phyloP scores from a whole-genome alignment of 2,329 filamentous ascomycete species.

The Penicillium concentricum region DNA sequence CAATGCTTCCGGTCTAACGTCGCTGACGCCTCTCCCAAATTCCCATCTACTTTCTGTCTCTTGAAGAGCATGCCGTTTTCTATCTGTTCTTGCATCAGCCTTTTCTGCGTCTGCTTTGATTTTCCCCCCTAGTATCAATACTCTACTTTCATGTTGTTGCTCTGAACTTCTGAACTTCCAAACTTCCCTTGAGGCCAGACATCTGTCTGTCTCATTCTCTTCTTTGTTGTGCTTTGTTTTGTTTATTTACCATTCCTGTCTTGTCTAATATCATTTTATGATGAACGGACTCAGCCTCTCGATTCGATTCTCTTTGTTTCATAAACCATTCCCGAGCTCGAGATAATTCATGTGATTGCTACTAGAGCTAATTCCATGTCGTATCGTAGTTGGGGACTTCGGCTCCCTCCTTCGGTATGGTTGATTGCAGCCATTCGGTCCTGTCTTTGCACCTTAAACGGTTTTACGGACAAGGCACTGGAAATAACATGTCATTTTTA shows the following conservation, averaged over 20 bases:
- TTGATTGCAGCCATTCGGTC: not conserved
- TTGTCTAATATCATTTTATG: conserved; percentile 28
- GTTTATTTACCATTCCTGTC: conserved; percentile 14
- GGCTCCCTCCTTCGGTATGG: not conserved
- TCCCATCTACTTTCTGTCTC: conserved; percentile 26
- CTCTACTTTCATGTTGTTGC: conserved; percentile 12
- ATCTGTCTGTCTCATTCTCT: not conserved
- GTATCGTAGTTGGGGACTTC: not conserved
- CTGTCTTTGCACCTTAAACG: not conserved
- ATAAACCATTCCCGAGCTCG: conserved; percentile 19
- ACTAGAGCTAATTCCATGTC: not conserved
- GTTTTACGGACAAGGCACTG: not conserved
- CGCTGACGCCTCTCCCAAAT: conserved; percentile 24
- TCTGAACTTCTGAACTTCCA: conserved; percentile 1
- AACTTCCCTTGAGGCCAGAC: not conserved
- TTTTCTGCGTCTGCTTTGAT: conserved; percentile 18
- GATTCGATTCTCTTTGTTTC: conserved; percentile 19
- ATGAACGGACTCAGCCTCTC: conserved; percentile 24
- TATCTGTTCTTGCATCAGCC: conserved; percentile 28
- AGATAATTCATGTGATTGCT: conserved; percentile 15
- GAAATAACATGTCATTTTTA: not conserved
- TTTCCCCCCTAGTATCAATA: conserved; percentile 20
- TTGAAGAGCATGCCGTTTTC: conserved; percentile 26
- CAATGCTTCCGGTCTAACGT: conserved; percentile 24
- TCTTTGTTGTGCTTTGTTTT: conserved; percentile 11